Base-by-base conservation (phyloP, 169 alveolate species). In the Plasmodium cynomolgi region DNA sequence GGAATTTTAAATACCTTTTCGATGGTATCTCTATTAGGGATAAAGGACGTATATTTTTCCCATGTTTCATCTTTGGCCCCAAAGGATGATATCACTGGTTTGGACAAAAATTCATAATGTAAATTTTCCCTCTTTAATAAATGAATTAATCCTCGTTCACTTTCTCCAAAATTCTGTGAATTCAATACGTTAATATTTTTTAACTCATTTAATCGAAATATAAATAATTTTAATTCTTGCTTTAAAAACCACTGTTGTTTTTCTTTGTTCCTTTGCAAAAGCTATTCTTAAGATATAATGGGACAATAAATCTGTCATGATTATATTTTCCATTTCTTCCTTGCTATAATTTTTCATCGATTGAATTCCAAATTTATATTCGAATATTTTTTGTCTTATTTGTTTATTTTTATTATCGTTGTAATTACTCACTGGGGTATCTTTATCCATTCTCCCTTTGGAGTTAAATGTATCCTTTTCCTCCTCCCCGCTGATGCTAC, bases 181-280 rank as follows among this genome's bases (percentile, higher is more conserved):
- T 94, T 95, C 15, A 95, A 74, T 47, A 83, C 93, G 23, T 96
- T 86, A 81, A 96, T 93, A 44, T 93, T 84, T 84, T 96, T 84
- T 73, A 84, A 83, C 33, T 92, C 93, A 82, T 84, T 92, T 58
- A 97, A 95, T 33, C 98, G 81, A 58, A 97, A 92, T 6, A 95
- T 96, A 54, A 97, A 93, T 73, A 97, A 92, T 68, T 96, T 95
- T 79, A 93, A 92, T 84, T 97, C 98, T 68, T 97, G 96, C 77
- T 95, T 96, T 73, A 97, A 73, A 79, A 97, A 95, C 98, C 98
- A 97, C n/a, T 97, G 98, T 82, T 96, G 96, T 93, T 95, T 97
- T 50, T 97, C 98, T 54, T 92, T 93, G 39, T 96, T 96, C 98
- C 54, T 85, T 96, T 15, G 96, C 93, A 95, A 97, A 97, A 93